phyloP scores from a whole-genome alignment of 352 stramenopile genomes.

The Phytophthora litchii region DNA sequence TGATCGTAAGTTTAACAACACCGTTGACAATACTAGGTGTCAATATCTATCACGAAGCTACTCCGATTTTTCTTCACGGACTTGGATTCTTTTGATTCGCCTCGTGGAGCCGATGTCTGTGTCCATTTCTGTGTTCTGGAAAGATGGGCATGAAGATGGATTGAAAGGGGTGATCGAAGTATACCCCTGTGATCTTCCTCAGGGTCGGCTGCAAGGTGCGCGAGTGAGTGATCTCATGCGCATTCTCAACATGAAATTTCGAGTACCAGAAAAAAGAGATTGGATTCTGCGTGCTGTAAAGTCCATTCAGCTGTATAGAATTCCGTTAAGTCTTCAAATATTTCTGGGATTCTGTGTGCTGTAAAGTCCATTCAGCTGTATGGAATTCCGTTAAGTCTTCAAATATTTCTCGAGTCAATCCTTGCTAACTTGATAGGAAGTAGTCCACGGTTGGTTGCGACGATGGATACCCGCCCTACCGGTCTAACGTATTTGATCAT shows the following conservation, averaged over 20 bases:
- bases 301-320: conserved; percentile 1
- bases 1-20: no score
- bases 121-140: conserved; percentile 4
- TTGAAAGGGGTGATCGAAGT: conserved; percentile 7
- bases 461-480: not conserved
- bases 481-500: not conserved
- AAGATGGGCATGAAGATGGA: not conserved
- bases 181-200: not conserved
- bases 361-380: conserved; percentile 1
- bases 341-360: not conserved
- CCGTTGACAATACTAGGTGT: not conserved
- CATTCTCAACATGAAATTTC: not conserved
- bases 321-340: not conserved
- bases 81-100: not conserved
- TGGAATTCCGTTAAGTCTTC: not conserved
- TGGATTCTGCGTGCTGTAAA: not conserved
- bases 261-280: not conserved
- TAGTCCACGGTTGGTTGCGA: conserved; percentile 2
- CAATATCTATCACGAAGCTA: not conserved
- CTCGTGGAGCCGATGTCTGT: not conserved
- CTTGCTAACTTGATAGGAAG: not conserved
- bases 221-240: conserved; percentile 6
- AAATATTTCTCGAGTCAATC: not conserved
- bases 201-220: not conserved
- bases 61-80: not conserved